A percentile compares a stretch with the other conserved stretches of the same genome.
Conservation (phyloP, 2,329 filamentous ascomycete species). For the Ilyonectria mors-panacis region DNA sequence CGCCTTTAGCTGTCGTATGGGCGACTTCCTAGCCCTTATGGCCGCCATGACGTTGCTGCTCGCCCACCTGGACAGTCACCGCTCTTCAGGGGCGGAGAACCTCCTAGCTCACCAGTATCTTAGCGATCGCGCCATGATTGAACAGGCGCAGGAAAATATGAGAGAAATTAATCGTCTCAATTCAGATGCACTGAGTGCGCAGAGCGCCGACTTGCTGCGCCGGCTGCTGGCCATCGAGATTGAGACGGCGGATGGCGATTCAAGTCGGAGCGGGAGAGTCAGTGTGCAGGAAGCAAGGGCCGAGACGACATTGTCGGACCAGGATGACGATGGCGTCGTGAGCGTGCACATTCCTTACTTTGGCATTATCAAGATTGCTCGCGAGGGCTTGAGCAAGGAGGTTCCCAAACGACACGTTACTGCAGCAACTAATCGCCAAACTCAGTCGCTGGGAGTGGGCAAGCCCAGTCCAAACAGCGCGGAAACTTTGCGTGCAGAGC, state of each 20-base stretch:
- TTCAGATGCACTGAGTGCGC: constrained; percentile 56
- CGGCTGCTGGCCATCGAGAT: constrained; percentile 61
- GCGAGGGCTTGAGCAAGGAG: neutral
- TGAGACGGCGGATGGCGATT: constrained; percentile 36
- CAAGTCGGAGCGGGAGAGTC: no score
- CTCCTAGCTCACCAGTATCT: constrained; percentile 59
- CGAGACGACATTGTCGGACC: constrained; percentile 9
- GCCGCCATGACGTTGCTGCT: constrained; percentile 65
- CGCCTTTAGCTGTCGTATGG: constrained; percentile 60
- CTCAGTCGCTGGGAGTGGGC: no score
- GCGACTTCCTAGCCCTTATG: constrained; percentile 66
- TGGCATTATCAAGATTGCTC: constrained; percentile 55
- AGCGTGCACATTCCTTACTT: constrained; percentile 60
- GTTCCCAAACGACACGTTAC: no score
- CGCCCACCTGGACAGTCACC: constrained; percentile 56
- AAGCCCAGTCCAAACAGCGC: no score
- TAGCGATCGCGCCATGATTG: constrained; percentile 58
- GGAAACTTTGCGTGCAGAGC: no score
- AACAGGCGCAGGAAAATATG: constrained; percentile 55
- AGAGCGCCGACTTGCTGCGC: constrained; percentile 57
- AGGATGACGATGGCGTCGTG: constrained; percentile 40
- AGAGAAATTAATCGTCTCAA: constrained; percentile 51
- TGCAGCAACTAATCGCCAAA: no score
- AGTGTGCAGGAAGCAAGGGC: constrained; percentile 44
- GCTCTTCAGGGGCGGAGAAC: constrained; percentile 31